These are phyloP conservation scores for Penicillium antarcticum DNA, from an alignment of 495 filamentous ascomycete species.

Conservation along the genomic window DNA sequence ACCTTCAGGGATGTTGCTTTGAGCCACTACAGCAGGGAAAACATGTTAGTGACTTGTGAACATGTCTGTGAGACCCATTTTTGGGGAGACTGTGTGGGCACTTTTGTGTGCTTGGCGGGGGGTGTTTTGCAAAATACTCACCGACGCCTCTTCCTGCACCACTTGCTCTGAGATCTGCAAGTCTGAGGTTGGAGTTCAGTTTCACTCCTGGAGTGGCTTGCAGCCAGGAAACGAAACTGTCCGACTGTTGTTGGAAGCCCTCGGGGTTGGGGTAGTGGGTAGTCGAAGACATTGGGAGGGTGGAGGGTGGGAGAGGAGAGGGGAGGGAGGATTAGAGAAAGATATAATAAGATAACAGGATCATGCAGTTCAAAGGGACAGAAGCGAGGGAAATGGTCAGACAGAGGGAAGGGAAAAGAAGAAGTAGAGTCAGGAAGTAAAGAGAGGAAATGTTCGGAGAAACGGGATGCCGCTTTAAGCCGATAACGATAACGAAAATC, in stretches of 20 bases:
- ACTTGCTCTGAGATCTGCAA: conserved; percentile 50
- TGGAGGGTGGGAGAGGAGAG: conserved; percentile 3
- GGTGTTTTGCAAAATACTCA: conserved; percentile 32
- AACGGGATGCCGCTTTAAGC: conserved; percentile 25
- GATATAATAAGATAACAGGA: neutral
- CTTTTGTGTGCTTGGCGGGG: conserved; percentile 21
- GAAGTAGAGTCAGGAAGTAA: conserved; percentile 12
- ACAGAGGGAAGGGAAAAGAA: conserved; percentile 17
- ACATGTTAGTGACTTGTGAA: neutral
- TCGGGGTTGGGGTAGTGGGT: conserved; percentile 37
- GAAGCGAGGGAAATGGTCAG: neutral
- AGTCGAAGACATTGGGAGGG: conserved; percentile 35
- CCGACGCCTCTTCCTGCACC: conserved; percentile 59
- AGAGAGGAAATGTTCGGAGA: conserved; percentile 20
- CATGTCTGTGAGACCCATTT: conserved; percentile 5
- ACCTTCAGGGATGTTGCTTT: conserved; percentile 53
- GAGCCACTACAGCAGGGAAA: conserved; percentile 44
- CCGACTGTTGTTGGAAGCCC: conserved; percentile 45
- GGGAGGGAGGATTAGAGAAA: conserved; percentile 6
- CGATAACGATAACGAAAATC: conserved; percentile 27
- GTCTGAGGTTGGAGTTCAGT: conserved; percentile 52
- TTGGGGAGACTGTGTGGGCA: conserved; percentile 3
- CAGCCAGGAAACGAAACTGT: conserved; percentile 56
- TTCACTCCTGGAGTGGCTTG: conserved; percentile 44
- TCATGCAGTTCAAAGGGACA: neutral